Percentiles rank a stretch among this genome's conserved stretches.
Evolutionary conservation across 1,139 yeast species (phyloP).

Genomic region (Magnusiomyces tetraspermus): DNA sequence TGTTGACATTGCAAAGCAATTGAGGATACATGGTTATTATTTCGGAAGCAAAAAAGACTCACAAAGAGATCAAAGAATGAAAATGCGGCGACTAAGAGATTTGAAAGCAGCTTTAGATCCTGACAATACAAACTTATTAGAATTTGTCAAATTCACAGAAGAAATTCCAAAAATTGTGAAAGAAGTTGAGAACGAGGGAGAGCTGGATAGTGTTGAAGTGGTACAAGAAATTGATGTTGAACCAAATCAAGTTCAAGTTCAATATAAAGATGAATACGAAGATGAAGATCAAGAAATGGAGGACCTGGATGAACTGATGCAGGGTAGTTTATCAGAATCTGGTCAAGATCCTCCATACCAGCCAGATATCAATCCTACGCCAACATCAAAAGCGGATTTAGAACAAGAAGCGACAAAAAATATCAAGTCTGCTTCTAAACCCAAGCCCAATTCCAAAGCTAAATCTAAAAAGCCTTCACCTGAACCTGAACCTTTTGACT

Average conservation of each 20-base stretch:
- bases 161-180: background rate
- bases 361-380: background rate
- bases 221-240: background rate
- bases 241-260: background rate
- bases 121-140: background rate
- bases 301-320: background rate
- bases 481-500: background rate
- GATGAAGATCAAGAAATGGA: background rate
- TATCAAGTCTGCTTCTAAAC: background rate
- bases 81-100: background rate
- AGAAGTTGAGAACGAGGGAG: background rate
- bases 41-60: background rate
- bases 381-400: background rate
- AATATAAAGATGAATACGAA: background rate
- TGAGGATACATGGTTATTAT: constrained; percentile 4
- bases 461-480: background rate
- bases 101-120: background rate
- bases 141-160: background rate
- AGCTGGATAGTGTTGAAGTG: background rate
- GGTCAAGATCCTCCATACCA: background rate
- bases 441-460: background rate
- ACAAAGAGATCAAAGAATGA: background rate
- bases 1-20: constrained; percentile 2
- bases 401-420: too few relatives aligned
- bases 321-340: background rate